A percentile compares a stretch with the other conserved stretches of the same genome.
phyloP scores from a whole-genome alignment of 345 rosid species.

The Camelina sativa region DNA sequence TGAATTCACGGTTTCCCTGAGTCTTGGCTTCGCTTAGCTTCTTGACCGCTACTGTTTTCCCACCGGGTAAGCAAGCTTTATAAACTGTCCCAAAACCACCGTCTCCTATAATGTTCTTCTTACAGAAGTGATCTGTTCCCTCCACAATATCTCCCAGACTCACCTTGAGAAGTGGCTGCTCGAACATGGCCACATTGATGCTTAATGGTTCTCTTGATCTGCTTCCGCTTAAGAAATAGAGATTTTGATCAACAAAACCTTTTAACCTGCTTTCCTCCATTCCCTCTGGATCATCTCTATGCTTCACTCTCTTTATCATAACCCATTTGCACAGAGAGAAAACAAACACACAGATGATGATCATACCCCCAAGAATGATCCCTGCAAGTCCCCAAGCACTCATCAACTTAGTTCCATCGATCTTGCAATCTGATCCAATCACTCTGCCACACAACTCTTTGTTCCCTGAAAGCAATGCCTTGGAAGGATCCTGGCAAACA shows the following conservation, averaged over 20 bases:
- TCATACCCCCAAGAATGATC: conserved; percentile 48
- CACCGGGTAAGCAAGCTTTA: conserved; percentile 64
- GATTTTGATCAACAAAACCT: conserved; percentile 57
- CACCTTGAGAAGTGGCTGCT: conserved; percentile 80
- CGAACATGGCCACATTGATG: conserved; percentile 83
- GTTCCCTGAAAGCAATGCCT: conserved; percentile 60
- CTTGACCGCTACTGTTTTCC: conserved; percentile 85
- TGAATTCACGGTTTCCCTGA: conserved; percentile 87
- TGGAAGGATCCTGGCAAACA: conserved; percentile 60
- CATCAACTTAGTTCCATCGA: conserved; percentile 40
- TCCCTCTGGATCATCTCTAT: conserved; percentile 53
- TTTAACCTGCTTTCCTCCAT: conserved; percentile 57
- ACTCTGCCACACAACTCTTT: conserved; percentile 60
- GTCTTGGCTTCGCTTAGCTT: conserved; percentile 83
- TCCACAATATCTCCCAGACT: conserved; percentile 75
- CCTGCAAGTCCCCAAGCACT: conserved; percentile 63
- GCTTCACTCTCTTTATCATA: conserved; percentile 44
- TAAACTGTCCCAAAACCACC: conserved; percentile 96
- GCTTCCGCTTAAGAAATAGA: conserved; percentile 72
- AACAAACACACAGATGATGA: conserved; percentile 46
- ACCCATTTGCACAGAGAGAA: conserved; percentile 56
- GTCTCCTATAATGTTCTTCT: conserved; percentile 86
- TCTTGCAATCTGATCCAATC: conserved; percentile 56
- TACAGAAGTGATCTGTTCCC: conserved; percentile 78
- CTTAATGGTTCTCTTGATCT: conserved; percentile 83